Evolutionary conservation across 1,284 basidiomycete species (phyloP).

Genomic region (Puccinia brachypodii): DNA sequence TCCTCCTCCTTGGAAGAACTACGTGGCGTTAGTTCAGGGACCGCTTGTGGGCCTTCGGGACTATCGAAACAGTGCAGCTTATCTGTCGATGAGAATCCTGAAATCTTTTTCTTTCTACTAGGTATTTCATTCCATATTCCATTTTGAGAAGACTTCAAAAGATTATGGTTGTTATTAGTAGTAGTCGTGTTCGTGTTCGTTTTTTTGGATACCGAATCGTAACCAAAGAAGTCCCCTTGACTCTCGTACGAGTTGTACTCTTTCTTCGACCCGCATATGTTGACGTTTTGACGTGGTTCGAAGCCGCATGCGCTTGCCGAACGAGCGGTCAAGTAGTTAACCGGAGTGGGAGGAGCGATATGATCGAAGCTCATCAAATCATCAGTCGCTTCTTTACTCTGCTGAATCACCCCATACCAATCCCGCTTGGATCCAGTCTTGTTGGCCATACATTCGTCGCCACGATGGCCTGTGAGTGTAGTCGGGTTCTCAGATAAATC

Average conservation of each 20-base stretch:
- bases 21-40: background rate
- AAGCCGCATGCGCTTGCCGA: background rate
- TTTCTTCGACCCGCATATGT: background rate
- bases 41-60: background rate
- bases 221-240: background rate
- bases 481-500: background rate
- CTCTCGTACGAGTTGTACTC: background rate
- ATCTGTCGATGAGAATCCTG: background rate
- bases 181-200: background rate
- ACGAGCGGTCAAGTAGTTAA: background rate
- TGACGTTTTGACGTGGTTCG: background rate
- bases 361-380: slow-evolving; percentile 43
- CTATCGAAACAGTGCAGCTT: slow-evolving; percentile 9
- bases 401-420: background rate
- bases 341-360: background rate
- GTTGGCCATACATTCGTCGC: background rate
- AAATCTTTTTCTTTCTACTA: background rate
- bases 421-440: background rate
- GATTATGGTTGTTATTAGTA: too few relatives aligned
- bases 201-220: background rate
- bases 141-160: background rate
- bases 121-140: background rate
- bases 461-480: background rate
- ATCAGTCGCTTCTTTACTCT: background rate
- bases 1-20: background rate